A percentile compares a stretch with the other conserved stretches of the same genome.
Evolutionary conservation across 257 asterid genomes (phyloP).

Genomic region (Avicennia marina): DNA sequence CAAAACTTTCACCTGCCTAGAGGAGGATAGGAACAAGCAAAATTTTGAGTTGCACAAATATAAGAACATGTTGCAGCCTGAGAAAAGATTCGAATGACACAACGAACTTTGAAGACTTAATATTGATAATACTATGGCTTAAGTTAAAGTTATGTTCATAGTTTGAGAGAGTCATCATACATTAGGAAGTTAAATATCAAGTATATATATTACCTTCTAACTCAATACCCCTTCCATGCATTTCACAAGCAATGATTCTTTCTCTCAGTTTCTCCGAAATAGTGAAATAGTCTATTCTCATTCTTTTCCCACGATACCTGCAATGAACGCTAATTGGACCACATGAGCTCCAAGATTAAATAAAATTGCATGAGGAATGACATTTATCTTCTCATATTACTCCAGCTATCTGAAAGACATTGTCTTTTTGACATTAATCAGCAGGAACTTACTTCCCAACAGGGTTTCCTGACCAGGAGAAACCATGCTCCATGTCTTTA

Average conservation of each 20-base stretch:
- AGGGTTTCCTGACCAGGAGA: slow-evolving; percentile 98
- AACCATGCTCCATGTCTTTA: slow-evolving; percentile 75
- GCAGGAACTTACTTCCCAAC: slow-evolving; percentile 56
- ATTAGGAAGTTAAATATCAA: neutral
- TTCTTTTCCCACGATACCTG: slow-evolving; percentile 98
- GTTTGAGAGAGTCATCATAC: neutral
- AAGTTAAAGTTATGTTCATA: neutral
- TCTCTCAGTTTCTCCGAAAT: slow-evolving; percentile 66
- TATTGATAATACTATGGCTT: neutral
- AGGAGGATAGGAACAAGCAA: neutral
- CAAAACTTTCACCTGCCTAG: neutral
- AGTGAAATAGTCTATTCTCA: slow-evolving; percentile 90
- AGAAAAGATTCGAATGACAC: neutral
- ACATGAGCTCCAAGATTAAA: slow-evolving; percentile 9
- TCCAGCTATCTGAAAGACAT: neutral
- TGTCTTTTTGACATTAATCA: neutral
- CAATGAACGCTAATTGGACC: slow-evolving; percentile 14
- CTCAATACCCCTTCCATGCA: slow-evolving; percentile 82
- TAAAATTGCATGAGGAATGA: neutral
- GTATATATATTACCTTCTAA: slow-evolving; percentile 47
- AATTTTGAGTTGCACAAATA: neutral
- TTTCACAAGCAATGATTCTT: slow-evolving; percentile 67
- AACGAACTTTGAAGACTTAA: neutral
- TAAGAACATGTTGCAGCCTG: neutral
- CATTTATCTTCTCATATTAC: neutral